Percentiles rank a stretch among this genome's conserved stretches.
These are phyloP conservation scores for Phaeosphaeria sp. DNA, from an alignment of 2,329 filamentous ascomycete species.

Conservation along the genomic window DNA sequence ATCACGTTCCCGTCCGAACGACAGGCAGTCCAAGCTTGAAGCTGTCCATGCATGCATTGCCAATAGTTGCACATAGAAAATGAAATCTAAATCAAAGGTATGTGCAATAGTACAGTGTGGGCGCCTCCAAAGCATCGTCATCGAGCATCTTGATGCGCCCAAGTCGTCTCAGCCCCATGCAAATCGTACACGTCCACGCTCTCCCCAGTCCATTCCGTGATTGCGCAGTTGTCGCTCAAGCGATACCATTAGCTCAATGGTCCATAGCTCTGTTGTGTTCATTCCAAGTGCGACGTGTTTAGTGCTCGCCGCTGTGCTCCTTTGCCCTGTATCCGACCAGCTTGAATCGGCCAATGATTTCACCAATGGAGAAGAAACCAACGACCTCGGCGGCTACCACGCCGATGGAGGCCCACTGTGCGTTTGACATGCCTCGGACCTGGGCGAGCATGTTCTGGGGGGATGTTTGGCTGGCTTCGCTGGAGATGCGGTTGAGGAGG, in stretches of 20 bases:
- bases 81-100: conserved; percentile 48
- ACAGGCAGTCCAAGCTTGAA: background rate
- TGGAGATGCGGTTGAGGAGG: conserved; percentile 59
- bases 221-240: background rate
- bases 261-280: background rate
- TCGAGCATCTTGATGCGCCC: conserved; percentile 3
- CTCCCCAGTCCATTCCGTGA: background rate
- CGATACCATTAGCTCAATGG: background rate
- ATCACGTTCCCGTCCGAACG: background rate
- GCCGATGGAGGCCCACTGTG: conserved; percentile 74
- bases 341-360: conserved; percentile 97
- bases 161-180: conserved; percentile 13
- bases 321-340: conserved; percentile 77
- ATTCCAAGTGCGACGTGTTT: background rate
- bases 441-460: conserved; percentile 60
- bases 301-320: conserved; percentile 32
- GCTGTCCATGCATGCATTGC: conserved; percentile 30
- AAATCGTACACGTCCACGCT: conserved; percentile 28
- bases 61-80: conserved; percentile 42
- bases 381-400: conserved; percentile 85
- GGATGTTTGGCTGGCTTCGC: conserved; percentile 45
- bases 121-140: conserved; percentile 21
- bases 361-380: conserved; percentile 96
- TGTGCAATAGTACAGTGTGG: conserved; percentile 50
- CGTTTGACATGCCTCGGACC: conserved; percentile 72